These are phyloP conservation scores for Quercus bicolor DNA, from an alignment of 306 rosid species.

Conservation along the genomic window DNA sequence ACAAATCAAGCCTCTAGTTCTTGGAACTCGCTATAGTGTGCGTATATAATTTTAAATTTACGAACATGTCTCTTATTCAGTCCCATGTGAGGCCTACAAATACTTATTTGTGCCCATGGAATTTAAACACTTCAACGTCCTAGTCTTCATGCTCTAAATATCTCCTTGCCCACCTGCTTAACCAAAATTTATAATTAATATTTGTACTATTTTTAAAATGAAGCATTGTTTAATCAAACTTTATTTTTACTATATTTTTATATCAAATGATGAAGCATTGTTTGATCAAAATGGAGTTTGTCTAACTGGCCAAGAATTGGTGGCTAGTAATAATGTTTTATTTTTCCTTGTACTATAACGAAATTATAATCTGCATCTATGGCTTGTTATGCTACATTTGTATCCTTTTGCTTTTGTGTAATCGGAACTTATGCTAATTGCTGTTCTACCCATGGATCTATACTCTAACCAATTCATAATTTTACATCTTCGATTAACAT, in stretches of 20 bases:
- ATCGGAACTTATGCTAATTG: too few species aligned
- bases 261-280: slow-evolving; percentile 6
- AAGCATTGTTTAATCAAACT: slow-evolving; percentile 9
- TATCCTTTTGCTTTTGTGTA: too few species aligned
- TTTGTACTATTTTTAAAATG: background rate
- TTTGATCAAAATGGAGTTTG: slow-evolving; percentile 4
- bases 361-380: background rate
- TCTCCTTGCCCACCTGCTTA: slow-evolving; percentile 46
- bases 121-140: background rate
- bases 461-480: too few species aligned
- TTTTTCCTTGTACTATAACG: background rate
- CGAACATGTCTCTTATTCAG: slow-evolving; percentile 16
- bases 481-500: too few species aligned
- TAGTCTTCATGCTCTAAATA: slow-evolving; percentile 2
- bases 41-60: background rate
- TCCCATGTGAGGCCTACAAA: slow-evolving; percentile 42
- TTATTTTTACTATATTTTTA: too few species aligned
- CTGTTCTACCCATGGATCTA: too few species aligned
- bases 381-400: too few species aligned
- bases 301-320: slow-evolving; percentile 20
- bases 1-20: background rate
- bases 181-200: slow-evolving; percentile 10
- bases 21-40: too few species aligned
- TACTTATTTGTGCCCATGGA: slow-evolving; percentile 31
- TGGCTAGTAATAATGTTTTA: background rate